A percentile compares a stretch with the other conserved stretches of the same genome.
Evolutionary conservation across 1,284 basidiomycete genomes (phyloP).

Genomic region (Anthracocystis walkeri): DNA sequence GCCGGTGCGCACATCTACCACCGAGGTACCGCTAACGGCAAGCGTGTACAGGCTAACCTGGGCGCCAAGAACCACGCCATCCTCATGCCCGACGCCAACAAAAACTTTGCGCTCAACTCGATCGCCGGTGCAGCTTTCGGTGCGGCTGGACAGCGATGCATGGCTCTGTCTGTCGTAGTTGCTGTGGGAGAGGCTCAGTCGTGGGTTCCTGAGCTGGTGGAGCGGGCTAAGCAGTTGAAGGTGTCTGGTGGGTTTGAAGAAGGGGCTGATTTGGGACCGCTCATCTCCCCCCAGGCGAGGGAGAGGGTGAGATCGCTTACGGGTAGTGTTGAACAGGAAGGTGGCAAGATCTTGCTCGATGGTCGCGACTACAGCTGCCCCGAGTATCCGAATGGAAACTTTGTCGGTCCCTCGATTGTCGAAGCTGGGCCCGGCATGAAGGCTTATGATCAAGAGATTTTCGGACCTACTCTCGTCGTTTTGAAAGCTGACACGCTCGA

Average conservation of each 20-base stretch:
- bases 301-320: conserved; percentile 82
- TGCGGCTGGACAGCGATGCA: conserved; percentile 93
- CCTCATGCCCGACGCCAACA: conserved; percentile 96
- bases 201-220: conserved; percentile 88
- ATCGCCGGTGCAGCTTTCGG: conserved; percentile 95
- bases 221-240: conserved; percentile 83
- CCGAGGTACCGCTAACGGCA: conserved; percentile 83
- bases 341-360: conserved; percentile 88
- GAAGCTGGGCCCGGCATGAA: conserved; percentile 85
- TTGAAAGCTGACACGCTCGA: conserved; percentile 86
- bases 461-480: conserved; percentile 88
- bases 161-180: conserved; percentile 74
- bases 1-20: conserved; percentile 92
- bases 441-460: conserved; percentile 87
- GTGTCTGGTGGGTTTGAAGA: conserved; percentile 91
- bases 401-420: conserved; percentile 92
- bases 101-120: conserved; percentile 91
- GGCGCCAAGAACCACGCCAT: conserved; percentile 86
- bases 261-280: conserved; percentile 89
- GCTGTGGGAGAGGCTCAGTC: conserved; percentile 84
- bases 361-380: conserved; percentile 80
- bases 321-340: conserved; percentile 81
- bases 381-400: conserved; percentile 90
- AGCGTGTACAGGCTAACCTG: conserved; percentile 93
- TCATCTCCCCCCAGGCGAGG: conserved; percentile 90